Evolutionary conservation across 768 basidiomycete genomes (phyloP).

Genomic region (Coprinopsis sp.): DNA sequence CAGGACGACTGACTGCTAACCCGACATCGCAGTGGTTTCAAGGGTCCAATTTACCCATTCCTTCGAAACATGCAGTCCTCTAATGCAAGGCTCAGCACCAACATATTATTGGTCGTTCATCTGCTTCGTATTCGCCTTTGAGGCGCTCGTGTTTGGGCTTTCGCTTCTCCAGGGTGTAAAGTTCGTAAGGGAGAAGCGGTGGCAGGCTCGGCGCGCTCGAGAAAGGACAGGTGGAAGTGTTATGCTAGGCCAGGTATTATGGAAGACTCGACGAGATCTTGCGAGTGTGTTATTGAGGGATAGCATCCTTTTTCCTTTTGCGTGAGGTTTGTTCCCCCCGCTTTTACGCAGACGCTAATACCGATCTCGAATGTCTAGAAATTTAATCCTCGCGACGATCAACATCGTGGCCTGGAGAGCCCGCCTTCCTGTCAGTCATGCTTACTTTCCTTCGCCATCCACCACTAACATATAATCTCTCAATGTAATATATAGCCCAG

Average conservation of each 20-base stretch:
- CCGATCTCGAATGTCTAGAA: no score
- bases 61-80: background rate
- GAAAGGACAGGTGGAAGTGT: background rate
- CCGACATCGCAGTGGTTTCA: no score
- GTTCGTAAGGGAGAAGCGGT: conserved; percentile 1
- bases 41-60: background rate
- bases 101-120: background rate
- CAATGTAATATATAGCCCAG: no score
- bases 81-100: background rate
- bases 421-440: no score
- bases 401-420: no score
- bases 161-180: background rate
- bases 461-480: no score
- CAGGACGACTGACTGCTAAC: no score
- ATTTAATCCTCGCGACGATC: no score
- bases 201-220: no score
- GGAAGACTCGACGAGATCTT: background rate
- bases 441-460: no score
- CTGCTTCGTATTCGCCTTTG: conserved; percentile 3
- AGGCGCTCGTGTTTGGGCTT: background rate
- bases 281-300: conserved; percentile 1
- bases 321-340: no score
- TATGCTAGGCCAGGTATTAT: background rate
- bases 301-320: conserved; percentile 6
- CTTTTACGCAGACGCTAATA: no score